Evolutionary conservation across 1,284 basidiomycete species (phyloP), one percentile per base, ranked within the genome.

Genomic region (Trichosporon coremiiforme): DNA sequence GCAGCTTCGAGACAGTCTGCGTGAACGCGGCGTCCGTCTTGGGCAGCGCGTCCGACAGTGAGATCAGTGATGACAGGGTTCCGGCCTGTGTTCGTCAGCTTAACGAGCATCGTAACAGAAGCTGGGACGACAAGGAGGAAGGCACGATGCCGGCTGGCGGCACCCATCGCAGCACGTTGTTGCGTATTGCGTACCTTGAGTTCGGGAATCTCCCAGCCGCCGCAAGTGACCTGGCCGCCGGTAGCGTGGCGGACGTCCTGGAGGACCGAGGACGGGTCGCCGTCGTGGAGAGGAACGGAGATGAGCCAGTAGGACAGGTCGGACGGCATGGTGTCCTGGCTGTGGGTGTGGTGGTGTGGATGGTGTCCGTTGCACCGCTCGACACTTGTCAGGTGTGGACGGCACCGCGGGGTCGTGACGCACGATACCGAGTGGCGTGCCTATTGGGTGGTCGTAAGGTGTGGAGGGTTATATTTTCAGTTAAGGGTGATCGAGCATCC

Each of bases 1-100:
- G 93, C 29, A 92, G 91, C 87, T 98, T 98, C 72, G 92, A 92
- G 70, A 96, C 91, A 12, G 90, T 89, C 25, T 88, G 85, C 2
- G 93, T 98, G 85, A 97, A 95, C 85, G 88, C 88, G 17, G 87
- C 81, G 76, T 99, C 97, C 73, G 92, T 89, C 85, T 98, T 98
- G 15, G 95, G 93, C 60, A 99, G 87, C 67, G 92, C 90, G 79
- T 99, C 97, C 17, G 94, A 96, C 64, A 99, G 88, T 2, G 89
- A 87, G 74, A 99, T 90, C 70, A 99, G 89, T 31, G 89, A 88
- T 73, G 96, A 95, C 29, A 99, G 88, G 0, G 96, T 99, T 68
- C 96, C 96, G 71, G 95, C 94, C 94, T 98, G 71, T 2, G 6
- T 55, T 13, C 9, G 31, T 47, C 13, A 47, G 77, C 38, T 45